Base-by-base conservation (phyloP, 2,329 filamentous ascomycete genomes). In the Rhynchosporium agropyri region DNA sequence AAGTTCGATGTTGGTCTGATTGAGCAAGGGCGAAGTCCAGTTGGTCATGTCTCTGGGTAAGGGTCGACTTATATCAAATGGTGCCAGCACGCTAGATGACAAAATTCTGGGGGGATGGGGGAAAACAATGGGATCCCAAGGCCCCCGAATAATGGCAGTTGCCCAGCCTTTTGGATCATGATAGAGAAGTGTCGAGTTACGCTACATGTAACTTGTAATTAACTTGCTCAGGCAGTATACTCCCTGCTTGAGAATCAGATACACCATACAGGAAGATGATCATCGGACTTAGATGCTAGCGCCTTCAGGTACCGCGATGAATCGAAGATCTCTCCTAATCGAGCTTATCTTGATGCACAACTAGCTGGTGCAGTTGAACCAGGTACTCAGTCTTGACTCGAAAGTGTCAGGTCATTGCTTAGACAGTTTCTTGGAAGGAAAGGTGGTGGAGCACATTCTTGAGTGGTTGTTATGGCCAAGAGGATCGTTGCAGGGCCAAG, bases 311-410 rank as follows among this genome's bases (percentile, higher is more conserved):
- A 28, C 64, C 56, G 55, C 31, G 63, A 53, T 38, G 65, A 20
- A 20, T 20, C 20, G 20, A 20, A 20, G 20, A 66, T 66, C 67
- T 40, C 49, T 60, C 58, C 58, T 26, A n/a, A 60, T 65, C 45
- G 61, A 58, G 63, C 60, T 62, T 62, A 51, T 62, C 54, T 55
- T 63, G 61, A 65, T 45, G 59, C 60, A 58, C 60, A 63, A 62
- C 49, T 46, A 31, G 46, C 58, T 15, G 38, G 40, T 57, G 42
- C 54, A 45, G 29, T 45, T 45, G 38, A 13, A 33, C 38, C 28
- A 56, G 10, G 43, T 9, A 20, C 33, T 36, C 2, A 29, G 5
- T 33, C 38, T 46, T 63, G 48, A 59, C 60, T 59, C 55, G 55
- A 46, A 29, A 29, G 7, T 42, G 33, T 45, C 33, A 45, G n/a